Base-by-base conservation (phyloP, 805 yeast genomes). In the Lachancea thermotolerans region DNA sequence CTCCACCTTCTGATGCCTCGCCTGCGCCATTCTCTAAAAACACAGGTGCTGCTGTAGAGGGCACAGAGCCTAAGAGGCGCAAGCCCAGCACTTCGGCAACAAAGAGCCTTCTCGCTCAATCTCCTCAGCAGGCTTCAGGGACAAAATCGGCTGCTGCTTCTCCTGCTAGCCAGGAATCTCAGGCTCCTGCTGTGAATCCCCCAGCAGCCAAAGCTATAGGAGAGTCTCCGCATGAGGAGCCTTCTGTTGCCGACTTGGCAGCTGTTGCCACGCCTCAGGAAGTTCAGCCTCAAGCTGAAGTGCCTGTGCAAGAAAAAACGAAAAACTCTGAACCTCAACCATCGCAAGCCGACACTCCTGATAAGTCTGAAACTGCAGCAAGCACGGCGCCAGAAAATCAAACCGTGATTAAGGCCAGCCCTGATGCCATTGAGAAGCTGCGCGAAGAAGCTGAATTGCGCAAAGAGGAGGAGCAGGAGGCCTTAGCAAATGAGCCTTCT, bases 391-490 rank as follows among this genome's bases (percentile, higher is more conserved):
- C 17, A 2, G 43, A 33, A 21, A 14, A 37, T 14, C 49, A 48
- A 42, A 57, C 60, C 10, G 59, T 60, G 3, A 56, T 58, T 9
- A 61, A 66, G 39, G 65, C 68, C 27, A 55, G 65, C 10, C 69
- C 67, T 17, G 67, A 61, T 47, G 67, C 64, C 6, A 64, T 67
- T 37, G 70, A 70, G 58, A 62, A 61, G 37, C 50, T 69, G 31
- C 66, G 67, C 47, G 73, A 70, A 51, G 71, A 69, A 44, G 68
- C 68, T 28, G 63, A 60, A 47, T 53, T 65, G 41, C 67, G 70
- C 30, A 67, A 66, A 50, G 70, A 67, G 27, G 67, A 62, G 42
- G 59, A 57, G 45, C 49, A 45, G 29, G 63, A 59, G 42, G 54
- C 52, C 21, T 31, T 46, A 12, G 49, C 41, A 44, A 49, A 45